These are phyloP conservation scores for Alopecurus myosuroides DNA, from an alignment of 176 grass and related monocot species.

Conservation along the genomic window DNA sequence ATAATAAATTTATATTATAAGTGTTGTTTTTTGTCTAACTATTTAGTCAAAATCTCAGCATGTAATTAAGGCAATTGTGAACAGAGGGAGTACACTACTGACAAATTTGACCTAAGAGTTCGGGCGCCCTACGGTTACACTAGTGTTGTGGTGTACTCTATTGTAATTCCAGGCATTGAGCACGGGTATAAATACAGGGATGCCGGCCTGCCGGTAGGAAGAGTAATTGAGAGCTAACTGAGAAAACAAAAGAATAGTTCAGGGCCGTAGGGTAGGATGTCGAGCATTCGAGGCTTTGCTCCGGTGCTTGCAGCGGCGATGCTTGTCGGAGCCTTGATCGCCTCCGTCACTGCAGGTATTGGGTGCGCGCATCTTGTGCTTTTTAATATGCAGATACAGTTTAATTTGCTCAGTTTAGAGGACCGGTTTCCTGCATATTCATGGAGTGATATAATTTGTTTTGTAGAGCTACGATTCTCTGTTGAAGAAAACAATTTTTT, in stretches of 20 bases:
- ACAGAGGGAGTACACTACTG: too few species aligned
- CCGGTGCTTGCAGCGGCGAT: not conserved
- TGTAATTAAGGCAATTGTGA: too few species aligned
- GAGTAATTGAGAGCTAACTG: not conserved
- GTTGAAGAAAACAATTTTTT: too few species aligned
- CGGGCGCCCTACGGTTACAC: not conserved
- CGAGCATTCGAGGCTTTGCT: not conserved
- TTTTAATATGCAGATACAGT: too few species aligned
- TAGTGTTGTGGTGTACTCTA: not conserved
- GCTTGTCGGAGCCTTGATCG: not conserved
- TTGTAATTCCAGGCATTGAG: not conserved
- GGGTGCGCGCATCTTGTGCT: not conserved
- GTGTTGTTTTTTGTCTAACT: too few species aligned
- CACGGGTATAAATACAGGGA: not conserved
- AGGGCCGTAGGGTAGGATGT: not conserved
- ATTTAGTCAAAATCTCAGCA: too few species aligned
- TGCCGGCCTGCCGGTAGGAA: not conserved
- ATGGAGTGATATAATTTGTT: too few species aligned
- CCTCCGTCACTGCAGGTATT: not conserved
- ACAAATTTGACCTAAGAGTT: not conserved
- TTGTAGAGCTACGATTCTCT: too few species aligned
- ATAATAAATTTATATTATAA: too few species aligned
- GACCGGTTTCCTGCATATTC: too few species aligned
- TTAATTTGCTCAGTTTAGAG: too few species aligned
- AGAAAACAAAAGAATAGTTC: not conserved